Conservation (phyloP, 208 protist genomes). For the Trypanosoma scelopori region DNA sequence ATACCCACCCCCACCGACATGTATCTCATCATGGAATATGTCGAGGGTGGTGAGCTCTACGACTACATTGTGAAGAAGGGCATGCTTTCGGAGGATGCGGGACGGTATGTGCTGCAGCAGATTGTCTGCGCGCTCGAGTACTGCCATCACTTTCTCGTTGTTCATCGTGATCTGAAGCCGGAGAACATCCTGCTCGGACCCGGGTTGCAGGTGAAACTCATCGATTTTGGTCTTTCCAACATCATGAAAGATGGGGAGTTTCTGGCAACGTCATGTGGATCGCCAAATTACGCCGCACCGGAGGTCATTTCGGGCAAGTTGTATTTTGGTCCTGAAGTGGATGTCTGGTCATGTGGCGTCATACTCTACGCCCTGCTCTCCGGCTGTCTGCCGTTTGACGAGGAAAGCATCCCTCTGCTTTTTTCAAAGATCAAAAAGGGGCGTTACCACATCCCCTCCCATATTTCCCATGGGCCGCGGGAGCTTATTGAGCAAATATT, state of each 20-base stretch:
- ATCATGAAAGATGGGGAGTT: constrained; percentile 92
- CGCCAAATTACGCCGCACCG: constrained; percentile 94
- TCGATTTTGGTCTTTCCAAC: constrained; percentile 96
- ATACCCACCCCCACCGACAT: constrained; percentile 98
- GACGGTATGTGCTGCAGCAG: constrained; percentile 98
- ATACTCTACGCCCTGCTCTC: constrained; percentile 94
- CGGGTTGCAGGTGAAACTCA: constrained; percentile 92
- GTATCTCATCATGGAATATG: constrained; percentile 99
- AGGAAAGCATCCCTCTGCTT: constrained; percentile 85
- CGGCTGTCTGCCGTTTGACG: constrained; percentile 93
- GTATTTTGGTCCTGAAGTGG: constrained; percentile 92
- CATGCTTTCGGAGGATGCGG: constrained; percentile 92
- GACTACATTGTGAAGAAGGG: constrained; percentile 99
- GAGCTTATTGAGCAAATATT: constrained; percentile 90
- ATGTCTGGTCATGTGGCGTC: constrained; percentile 96
- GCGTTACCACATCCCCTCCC: constrained; percentile 73
- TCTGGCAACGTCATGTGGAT: constrained; percentile 91
- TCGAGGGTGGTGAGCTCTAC: constrained; percentile 98
- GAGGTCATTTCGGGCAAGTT: constrained; percentile 93
- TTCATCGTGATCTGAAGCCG: constrained; percentile 94
- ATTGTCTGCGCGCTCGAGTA: constrained; percentile 99
- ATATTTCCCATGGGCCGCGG: constrained; percentile 49
- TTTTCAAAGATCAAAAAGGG: constrained; percentile 93
- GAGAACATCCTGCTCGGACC: constrained; percentile 93
- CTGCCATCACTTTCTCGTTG: constrained; percentile 95